Percentiles rank a stretch among this genome's conserved stretches.
These are phyloP conservation scores for Pelargonium myrrhifolium DNA, from an alignment of 441 rosid genomes.

Conservation along the genomic window DNA sequence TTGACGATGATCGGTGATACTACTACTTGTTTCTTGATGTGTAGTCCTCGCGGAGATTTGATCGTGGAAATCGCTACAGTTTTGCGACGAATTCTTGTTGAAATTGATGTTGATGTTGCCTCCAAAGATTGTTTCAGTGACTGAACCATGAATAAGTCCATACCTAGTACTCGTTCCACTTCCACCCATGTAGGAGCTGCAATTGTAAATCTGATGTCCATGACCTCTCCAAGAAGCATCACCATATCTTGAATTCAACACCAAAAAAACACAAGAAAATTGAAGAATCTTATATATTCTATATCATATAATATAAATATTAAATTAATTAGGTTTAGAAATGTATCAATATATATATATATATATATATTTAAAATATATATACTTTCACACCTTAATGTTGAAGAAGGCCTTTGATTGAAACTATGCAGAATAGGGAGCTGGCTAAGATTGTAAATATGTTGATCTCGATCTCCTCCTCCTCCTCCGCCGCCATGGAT, in stretches of 20 bases:
- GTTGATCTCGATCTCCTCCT: slow-evolving; percentile 38
- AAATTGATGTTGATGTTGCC: slow-evolving; percentile 20
- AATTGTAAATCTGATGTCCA: slow-evolving; percentile 18
- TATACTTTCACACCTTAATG: slow-evolving; percentile 29
- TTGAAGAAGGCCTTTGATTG: slow-evolving; percentile 38
- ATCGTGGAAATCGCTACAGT: too few species aligned
- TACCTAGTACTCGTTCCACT: slow-evolving; percentile 25
- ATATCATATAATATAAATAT: too few species aligned
- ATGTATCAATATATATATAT: too few species aligned
- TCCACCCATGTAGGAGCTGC: slow-evolving; percentile 25
- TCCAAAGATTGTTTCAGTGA: slow-evolving; percentile 28
- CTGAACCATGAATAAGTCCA: slow-evolving; percentile 27
- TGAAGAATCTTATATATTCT: too few species aligned
- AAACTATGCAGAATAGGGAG: slow-evolving; percentile 55
- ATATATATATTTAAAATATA: too few species aligned
- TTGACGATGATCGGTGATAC: neutral
- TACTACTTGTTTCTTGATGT: neutral
- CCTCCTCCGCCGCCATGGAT: too few species aligned
- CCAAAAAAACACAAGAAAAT: neutral
- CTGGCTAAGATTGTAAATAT: slow-evolving; percentile 49
- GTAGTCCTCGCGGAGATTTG: too few species aligned
- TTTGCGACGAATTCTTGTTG: neutral
- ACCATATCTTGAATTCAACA: slow-evolving; percentile 30
- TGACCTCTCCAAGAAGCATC: slow-evolving; percentile 43
- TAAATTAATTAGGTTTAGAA: too few species aligned